phyloP scores from a whole-genome alignment of 805 yeast genomes.

The Starmerella sirachaensis region DNA sequence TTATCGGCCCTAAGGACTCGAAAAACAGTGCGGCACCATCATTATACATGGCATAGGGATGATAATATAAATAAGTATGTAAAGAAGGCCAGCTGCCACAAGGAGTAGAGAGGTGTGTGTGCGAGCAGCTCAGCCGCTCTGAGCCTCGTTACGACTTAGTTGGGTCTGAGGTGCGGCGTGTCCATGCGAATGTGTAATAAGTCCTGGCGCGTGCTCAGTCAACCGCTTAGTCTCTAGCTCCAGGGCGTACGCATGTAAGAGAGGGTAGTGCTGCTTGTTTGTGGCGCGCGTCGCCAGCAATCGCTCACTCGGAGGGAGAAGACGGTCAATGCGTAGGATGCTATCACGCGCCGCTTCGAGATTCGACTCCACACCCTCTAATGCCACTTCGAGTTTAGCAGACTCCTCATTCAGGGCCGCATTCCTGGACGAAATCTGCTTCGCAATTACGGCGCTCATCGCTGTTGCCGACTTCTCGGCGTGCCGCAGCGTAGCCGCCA shows the following conservation, averaged over 20 bases:
- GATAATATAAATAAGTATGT: no score
- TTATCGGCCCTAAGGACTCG: no score
- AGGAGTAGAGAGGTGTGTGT: background rate
- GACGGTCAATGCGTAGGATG: slow-evolving; percentile 3
- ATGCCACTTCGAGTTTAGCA: slow-evolving; percentile 1
- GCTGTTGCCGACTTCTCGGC: slow-evolving; percentile 11
- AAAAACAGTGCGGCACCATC: no score
- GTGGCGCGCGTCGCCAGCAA: slow-evolving; percentile 4
- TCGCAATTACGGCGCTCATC: slow-evolving; percentile 2
- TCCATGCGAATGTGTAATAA: background rate
- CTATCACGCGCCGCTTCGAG: slow-evolving; percentile 5
- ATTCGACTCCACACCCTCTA: slow-evolving; percentile 4
- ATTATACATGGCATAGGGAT: no score
- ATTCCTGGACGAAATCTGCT: slow-evolving; percentile 4
- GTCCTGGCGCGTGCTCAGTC: slow-evolving; percentile 1
- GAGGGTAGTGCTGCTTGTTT: slow-evolving; percentile 2
- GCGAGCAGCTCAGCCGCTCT: background rate
- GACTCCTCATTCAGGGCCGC: background rate
- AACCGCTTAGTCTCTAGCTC: background rate
- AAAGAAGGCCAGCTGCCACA: background rate
- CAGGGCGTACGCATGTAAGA: background rate
- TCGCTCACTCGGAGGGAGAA: slow-evolving; percentile 6
- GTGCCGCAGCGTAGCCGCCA: slow-evolving; percentile 5
- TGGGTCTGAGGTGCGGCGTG: background rate
- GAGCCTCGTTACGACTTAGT: slow-evolving; percentile 1